These are phyloP conservation scores for Cyclocybe cylindracea DNA, from an alignment of 768 basidiomycete species.

Conservation along the genomic window DNA sequence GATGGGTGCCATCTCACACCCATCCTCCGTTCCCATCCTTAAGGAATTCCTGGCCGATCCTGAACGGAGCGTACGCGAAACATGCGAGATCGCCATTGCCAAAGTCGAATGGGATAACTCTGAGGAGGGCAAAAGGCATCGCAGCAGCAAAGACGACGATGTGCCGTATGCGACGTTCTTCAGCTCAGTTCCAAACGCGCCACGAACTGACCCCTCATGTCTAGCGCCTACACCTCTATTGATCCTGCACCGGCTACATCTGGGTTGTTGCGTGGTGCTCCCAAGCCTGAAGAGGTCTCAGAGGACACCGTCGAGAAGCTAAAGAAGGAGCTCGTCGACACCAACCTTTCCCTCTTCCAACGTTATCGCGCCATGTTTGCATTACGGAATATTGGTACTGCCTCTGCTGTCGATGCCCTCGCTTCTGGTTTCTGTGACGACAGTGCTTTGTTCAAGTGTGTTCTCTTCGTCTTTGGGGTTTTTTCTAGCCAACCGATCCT, in stretches of 20 bases:
- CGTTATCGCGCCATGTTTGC: constrained; percentile 99
- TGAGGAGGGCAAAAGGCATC: constrained; percentile 62
- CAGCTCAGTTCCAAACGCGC: background rate
- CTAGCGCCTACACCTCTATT: constrained; percentile 76
- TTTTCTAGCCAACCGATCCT: background rate
- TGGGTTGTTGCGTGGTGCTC: constrained; percentile 53
- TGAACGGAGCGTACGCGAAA: constrained; percentile 83
- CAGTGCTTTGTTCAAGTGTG: constrained; percentile 91
- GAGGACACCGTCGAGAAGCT: constrained; percentile 53
- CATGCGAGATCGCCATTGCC: constrained; percentile 94
- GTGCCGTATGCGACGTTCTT: constrained; percentile 36
- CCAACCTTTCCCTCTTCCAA: constrained; percentile 74
- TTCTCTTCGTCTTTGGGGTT: constrained; percentile 1
- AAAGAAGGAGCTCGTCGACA: constrained; percentile 64
- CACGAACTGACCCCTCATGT: constrained; percentile 4
- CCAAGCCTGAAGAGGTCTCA: constrained; percentile 52
- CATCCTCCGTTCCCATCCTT: constrained; percentile 67
- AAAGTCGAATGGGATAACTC: constrained; percentile 94
- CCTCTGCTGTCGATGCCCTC: constrained; percentile 85
- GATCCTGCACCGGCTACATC: constrained; percentile 89
- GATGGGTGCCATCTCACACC: constrained; percentile 87
- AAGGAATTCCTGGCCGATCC: constrained; percentile 70
- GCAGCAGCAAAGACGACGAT: constrained; percentile 28
- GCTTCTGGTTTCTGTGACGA: constrained; percentile 88
- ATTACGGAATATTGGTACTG: constrained; percentile 87